A percentile compares a stretch with the other conserved stretches of the same genome.
These are phyloP conservation scores for Thozetella sp. DNA, from an alignment of 495 filamentous ascomycete species.

Conservation along the genomic window DNA sequence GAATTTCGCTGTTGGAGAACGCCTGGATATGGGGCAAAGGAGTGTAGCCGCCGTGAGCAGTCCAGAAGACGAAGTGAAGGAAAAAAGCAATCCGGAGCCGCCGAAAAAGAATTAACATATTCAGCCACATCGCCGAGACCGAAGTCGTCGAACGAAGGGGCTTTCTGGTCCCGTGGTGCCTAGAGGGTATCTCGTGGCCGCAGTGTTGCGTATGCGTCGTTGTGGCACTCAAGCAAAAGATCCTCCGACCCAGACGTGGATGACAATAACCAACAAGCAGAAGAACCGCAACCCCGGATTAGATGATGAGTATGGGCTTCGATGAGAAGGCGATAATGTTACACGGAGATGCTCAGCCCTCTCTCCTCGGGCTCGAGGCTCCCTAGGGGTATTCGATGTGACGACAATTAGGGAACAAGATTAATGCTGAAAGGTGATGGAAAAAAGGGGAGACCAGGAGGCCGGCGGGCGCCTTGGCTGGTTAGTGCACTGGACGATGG, in stretches of 20 bases:
- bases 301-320: not conserved
- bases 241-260: not conserved
- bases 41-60: no score
- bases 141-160: not conserved
- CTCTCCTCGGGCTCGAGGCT: not conserved
- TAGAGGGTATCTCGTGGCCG: slow-evolving; percentile 2
- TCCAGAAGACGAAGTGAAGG: no score
- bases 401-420: not conserved
- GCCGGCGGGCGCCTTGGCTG: not conserved
- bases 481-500: not conserved
- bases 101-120: not conserved
- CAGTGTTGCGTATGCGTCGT: not conserved
- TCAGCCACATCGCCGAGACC: not conserved
- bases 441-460: no score
- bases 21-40: no score
- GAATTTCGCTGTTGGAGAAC: no score
- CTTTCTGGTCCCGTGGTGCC: slow-evolving; percentile 2
- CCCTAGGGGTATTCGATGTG: not conserved
- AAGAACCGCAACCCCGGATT: not conserved
- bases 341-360: not conserved
- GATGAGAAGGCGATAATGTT: not conserved
- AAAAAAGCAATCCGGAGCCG: no score
- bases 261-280: not conserved
- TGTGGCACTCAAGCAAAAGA: not conserved
- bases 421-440: not conserved